A percentile compares a stretch with the other conserved stretches of the same genome.
Evolutionary conservation across 2,329 filamentous ascomycete genomes (phyloP).

Genomic region (Xylaria sp.): DNA sequence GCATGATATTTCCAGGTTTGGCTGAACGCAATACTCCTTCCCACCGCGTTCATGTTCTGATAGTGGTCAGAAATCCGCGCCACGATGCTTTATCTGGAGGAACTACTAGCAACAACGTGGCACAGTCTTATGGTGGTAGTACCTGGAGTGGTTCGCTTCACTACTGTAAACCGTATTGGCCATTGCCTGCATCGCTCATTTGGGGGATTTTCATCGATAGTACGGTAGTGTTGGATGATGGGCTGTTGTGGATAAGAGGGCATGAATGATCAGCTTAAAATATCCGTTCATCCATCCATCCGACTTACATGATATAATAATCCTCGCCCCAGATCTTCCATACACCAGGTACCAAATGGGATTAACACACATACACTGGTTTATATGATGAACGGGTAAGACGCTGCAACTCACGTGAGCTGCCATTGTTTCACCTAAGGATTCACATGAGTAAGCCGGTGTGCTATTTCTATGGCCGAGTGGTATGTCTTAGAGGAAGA

Average conservation of each 20-base stretch:
- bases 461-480: not conserved
- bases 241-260: constrained; percentile 9
- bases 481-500: not conserved
- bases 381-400: not conserved
- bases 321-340: constrained; percentile 27
- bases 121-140: constrained; percentile 3
- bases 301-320: constrained; percentile 27
- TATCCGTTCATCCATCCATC: constrained; percentile 31
- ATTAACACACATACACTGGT: not conserved
- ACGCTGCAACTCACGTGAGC: constrained; percentile 1
- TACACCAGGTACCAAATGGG: not conserved
- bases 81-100: not conserved
- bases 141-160: not conserved
- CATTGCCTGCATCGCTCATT: not conserved
- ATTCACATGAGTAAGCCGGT: not conserved
- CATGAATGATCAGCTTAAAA: constrained; percentile 32
- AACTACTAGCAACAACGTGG: constrained; percentile 3
- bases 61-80: constrained; percentile 10
- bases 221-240: not conserved
- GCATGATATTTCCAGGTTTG: constrained; percentile 12
- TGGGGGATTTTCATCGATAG: constrained; percentile 3
- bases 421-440: not conserved
- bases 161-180: not conserved
- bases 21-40: constrained; percentile 9
- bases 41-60: constrained; percentile 2